Evolutionary conservation across 495 filamentous ascomycete genomes (phyloP).

Genomic region (Recurvomyces mirabilis): DNA sequence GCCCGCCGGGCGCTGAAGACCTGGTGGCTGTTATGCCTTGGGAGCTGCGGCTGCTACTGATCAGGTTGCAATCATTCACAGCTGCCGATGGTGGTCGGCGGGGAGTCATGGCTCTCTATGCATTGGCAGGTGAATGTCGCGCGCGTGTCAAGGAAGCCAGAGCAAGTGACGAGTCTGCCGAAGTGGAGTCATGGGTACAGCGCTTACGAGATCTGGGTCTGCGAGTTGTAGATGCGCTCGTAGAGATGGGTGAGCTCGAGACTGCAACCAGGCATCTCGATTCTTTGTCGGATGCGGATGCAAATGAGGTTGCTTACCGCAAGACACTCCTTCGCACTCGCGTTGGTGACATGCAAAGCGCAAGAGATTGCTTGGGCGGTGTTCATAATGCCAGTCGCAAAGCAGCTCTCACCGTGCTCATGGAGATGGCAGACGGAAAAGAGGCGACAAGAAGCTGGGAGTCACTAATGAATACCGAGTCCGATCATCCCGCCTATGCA

Average conservation of each 20-base stretch:
- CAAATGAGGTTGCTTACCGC: conserved; percentile 31
- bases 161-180: conserved; percentile 17
- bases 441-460: conserved; percentile 53
- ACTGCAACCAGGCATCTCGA: conserved; percentile 60
- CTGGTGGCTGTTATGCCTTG: conserved; percentile 49
- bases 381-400: conserved; percentile 16
- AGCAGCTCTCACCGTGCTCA: conserved; percentile 39
- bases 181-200: conserved; percentile 51
- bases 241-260: conserved; percentile 84
- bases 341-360: conserved; percentile 63
- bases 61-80: conserved; percentile 72
- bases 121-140: conserved; percentile 68
- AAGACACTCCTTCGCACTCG: conserved; percentile 60
- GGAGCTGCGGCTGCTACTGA: conserved; percentile 69
- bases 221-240: conserved; percentile 62
- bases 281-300: conserved; percentile 28
- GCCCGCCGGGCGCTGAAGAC: conserved; percentile 3
- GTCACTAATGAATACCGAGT: conserved; percentile 34
- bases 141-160: conserved; percentile 7
- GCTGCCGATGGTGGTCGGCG: conserved; percentile 65
- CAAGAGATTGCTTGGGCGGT: conserved; percentile 38
- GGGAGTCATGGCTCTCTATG: conserved; percentile 79
- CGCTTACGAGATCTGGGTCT: conserved; percentile 66
- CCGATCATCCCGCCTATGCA: conserved; percentile 46
- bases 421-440: conserved; percentile 66